Evolutionary conservation across 2,329 filamentous ascomycete genomes (phyloP).

Genomic region (Colletotrichum destructivum): DNA sequence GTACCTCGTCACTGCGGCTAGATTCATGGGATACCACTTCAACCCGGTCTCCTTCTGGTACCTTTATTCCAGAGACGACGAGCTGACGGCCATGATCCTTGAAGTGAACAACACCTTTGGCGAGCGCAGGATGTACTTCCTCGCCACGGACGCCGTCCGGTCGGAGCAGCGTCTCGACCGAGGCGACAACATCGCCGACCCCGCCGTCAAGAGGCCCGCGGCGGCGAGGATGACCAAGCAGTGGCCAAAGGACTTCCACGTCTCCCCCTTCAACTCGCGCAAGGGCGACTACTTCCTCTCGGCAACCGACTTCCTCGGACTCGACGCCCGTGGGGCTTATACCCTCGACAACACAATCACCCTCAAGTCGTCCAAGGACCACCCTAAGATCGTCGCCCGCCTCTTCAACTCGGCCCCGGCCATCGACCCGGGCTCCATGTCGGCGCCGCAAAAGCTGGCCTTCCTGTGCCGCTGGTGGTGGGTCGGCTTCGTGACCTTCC

Average conservation of each 20-base stretch:
- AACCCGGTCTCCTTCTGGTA: constrained; percentile 88
- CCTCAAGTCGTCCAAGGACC: constrained; percentile 71
- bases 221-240: constrained; percentile 62
- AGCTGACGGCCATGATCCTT: constrained; percentile 75
- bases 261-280: constrained; percentile 80
- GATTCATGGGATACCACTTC: constrained; percentile 79
- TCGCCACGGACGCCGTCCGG: constrained; percentile 58
- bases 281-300: constrained; percentile 68
- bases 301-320: constrained; percentile 63
- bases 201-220: constrained; percentile 42
- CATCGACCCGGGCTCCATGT: constrained; percentile 65
- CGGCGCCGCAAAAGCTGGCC: constrained; percentile 54
- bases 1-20: constrained; percentile 80
- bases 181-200: constrained; percentile 36
- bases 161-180: constrained; percentile 38
- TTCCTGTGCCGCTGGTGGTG: constrained; percentile 75
- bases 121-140: constrained; percentile 77
- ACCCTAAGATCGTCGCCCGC: constrained; percentile 73
- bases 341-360: constrained; percentile 73
- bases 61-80: constrained; percentile 72
- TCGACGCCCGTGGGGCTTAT: constrained; percentile 54
- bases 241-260: constrained; percentile 82
- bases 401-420: constrained; percentile 68
- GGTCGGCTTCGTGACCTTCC: constrained; percentile 77
- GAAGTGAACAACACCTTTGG: constrained; percentile 86